These are phyloP conservation scores for Cotoneaster glaucophyllus DNA, from an alignment of 306 rosid genomes.

Conservation along the genomic window DNA sequence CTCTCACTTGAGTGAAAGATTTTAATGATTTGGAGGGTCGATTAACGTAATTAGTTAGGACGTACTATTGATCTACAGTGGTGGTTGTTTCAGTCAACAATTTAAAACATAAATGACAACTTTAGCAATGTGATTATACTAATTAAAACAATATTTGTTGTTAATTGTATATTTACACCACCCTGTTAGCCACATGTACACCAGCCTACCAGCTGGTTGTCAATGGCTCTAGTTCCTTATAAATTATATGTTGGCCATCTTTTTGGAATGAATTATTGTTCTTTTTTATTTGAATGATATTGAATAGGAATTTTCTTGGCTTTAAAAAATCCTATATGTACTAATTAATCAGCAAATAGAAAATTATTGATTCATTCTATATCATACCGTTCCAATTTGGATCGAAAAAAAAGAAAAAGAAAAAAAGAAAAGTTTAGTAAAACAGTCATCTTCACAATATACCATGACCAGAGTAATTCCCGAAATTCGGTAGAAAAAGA, in stretches of 20 bases:
- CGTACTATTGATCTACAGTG: background rate
- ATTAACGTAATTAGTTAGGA: too few relatives aligned
- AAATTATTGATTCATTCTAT: too few relatives aligned
- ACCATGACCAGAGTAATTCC: too few relatives aligned
- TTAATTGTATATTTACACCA: background rate
- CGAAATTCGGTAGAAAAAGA: too few relatives aligned
- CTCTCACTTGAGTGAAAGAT: background rate
- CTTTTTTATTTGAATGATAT: background rate
- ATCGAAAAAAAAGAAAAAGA: too few relatives aligned
- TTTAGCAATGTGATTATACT: background rate
- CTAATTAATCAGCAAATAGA: too few relatives aligned
- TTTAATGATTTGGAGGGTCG: background rate
- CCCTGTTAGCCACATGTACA: background rate
- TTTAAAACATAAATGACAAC: background rate
- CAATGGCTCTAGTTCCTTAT: background rate
- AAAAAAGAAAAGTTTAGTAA: too few relatives aligned
- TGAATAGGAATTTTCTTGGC: too few relatives aligned
- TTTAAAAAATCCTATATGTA: too few relatives aligned
- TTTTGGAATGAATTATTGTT: background rate
- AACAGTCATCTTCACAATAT: too few relatives aligned
- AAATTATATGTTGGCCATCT: background rate
- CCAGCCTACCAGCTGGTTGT: background rate
- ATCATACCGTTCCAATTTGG: too few relatives aligned
- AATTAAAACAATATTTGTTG: too few relatives aligned
- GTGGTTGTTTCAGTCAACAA: background rate